Conservation (phyloP, 106 monocot species). For the Dioscorea dumetorum region DNA sequence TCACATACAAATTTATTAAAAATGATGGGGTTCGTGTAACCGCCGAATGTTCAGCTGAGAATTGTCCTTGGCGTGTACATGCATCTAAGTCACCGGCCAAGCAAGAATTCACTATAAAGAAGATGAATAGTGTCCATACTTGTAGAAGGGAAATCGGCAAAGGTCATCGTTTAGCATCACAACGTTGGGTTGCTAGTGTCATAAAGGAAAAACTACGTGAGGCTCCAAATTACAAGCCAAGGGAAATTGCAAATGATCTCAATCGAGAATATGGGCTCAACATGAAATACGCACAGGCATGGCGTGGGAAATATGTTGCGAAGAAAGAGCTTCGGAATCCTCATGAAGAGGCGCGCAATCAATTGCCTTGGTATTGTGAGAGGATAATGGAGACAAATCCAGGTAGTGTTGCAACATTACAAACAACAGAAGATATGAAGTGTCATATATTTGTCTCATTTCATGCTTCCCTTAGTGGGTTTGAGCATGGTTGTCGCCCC, state of each 20-base stretch:
- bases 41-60: conserved; percentile 70
- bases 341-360: conserved; percentile 66
- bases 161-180: conserved; percentile 56
- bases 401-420: conserved; percentile 62
- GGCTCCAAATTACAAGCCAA: conserved; percentile 74
- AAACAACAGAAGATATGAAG: conserved; percentile 47
- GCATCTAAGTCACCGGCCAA: conserved; percentile 61
- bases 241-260: conserved; percentile 85
- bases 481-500: conserved; percentile 17
- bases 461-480: conserved; percentile 10
- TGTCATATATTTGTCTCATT: conserved; percentile 16
- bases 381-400: conserved; percentile 91
- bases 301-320: conserved; percentile 82
- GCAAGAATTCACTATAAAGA: conserved; percentile 73
- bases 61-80: conserved; percentile 89
- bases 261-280: conserved; percentile 88
- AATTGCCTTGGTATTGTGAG: conserved; percentile 83
- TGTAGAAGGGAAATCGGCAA: conserved; percentile 50
- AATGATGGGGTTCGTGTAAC: conserved; percentile 85
- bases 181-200: conserved; percentile 89
- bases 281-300: conserved; percentile 85
- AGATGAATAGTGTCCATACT: conserved; percentile 60
- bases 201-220: conserved; percentile 92
- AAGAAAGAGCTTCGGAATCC: conserved; percentile 81
- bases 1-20: conserved; percentile 81